phyloP scores from a whole-genome alignment of 202 grass and related monocot species.

The Setaria viridis region DNA sequence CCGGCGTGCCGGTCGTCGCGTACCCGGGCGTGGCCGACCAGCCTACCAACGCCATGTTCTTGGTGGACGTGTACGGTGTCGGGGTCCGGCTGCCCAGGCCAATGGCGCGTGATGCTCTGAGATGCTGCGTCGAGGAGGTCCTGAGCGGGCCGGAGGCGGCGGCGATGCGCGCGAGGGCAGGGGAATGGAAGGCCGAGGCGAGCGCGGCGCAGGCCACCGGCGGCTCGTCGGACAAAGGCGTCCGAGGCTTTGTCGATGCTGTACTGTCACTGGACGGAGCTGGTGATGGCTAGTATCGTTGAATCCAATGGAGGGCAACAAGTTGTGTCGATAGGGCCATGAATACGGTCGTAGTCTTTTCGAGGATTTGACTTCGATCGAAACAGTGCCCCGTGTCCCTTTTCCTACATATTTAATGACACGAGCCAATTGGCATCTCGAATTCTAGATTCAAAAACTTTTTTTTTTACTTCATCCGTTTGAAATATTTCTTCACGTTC shows the following conservation, averaged over 20 bases:
- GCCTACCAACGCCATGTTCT: slow-evolving; percentile 57
- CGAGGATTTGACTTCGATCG: too few species aligned
- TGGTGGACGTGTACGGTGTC: slow-evolving; percentile 47
- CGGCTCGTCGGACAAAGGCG: slow-evolving; percentile 56
- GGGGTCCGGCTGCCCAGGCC: slow-evolving; percentile 55
- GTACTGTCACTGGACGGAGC: background rate
- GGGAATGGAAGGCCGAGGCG: slow-evolving; percentile 51
- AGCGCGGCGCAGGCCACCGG: slow-evolving; percentile 37
- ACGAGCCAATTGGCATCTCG: too few species aligned
- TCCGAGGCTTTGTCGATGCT: slow-evolving; percentile 57
- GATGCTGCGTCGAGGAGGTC: slow-evolving; percentile 58
- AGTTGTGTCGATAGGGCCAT: too few species aligned
- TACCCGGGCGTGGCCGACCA: slow-evolving; percentile 40
- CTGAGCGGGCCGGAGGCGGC: slow-evolving; percentile 46
- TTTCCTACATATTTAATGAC: too few species aligned
- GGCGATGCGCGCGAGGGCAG: slow-evolving; percentile 32
- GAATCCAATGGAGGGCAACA: too few species aligned
- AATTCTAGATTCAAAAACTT: too few species aligned
- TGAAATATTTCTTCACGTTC: too few species aligned
- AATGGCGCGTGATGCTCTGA: slow-evolving; percentile 37
- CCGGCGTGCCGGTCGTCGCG: too few species aligned
- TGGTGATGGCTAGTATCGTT: background rate
- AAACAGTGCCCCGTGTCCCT: too few species aligned
- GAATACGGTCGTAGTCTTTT: too few species aligned
- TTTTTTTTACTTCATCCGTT: too few species aligned